Conservation (phyloP, 2,329 filamentous ascomycete species). For the Epichloe hybrida region DNA sequence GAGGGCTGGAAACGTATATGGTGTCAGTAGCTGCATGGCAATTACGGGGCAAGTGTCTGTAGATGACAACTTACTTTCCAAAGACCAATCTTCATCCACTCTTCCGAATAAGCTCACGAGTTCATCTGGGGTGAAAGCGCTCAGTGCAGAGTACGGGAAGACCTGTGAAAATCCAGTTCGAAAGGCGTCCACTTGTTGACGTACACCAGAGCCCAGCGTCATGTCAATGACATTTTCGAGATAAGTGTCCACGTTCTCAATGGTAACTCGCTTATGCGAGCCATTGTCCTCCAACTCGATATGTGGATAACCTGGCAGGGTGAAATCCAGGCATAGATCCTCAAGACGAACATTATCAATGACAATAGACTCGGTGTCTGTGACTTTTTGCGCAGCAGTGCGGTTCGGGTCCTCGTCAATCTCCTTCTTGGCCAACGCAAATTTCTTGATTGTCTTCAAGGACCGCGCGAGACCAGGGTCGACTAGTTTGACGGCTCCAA, state of each 20-base stretch:
- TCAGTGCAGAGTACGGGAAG: constrained; percentile 85
- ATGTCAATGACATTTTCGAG: constrained; percentile 82
- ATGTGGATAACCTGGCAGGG: constrained; percentile 74
- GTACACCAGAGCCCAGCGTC: constrained; percentile 80
- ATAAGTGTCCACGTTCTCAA: constrained; percentile 83
- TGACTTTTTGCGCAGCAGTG: constrained; percentile 55
- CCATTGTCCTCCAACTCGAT: constrained; percentile 75
- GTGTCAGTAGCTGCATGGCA: not conserved
- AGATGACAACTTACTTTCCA: constrained; percentile 62
- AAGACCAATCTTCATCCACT: constrained; percentile 90
- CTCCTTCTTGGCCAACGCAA: constrained; percentile 67
- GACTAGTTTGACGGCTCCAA: constrained; percentile 80
- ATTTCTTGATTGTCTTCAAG: constrained; percentile 75
- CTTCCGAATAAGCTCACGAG: constrained; percentile 88
- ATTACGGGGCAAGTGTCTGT: not conserved
- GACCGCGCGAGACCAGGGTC: constrained; percentile 79
- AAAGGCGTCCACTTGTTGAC: constrained; percentile 83
- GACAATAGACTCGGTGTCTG: constrained; percentile 53
- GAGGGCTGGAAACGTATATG: constrained; percentile 44
- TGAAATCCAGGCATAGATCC: constrained; percentile 87
- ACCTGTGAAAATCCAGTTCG: constrained; percentile 84
- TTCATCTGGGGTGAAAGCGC: constrained; percentile 89
- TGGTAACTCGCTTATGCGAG: constrained; percentile 60
- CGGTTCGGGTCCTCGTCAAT: constrained; percentile 60
- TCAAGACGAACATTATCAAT: constrained; percentile 70